A percentile compares a stretch with the other conserved stretches of the same genome.
Conservation (phyloP, 2,329 filamentous ascomycete species). For the Fusarium camptoceras region DNA sequence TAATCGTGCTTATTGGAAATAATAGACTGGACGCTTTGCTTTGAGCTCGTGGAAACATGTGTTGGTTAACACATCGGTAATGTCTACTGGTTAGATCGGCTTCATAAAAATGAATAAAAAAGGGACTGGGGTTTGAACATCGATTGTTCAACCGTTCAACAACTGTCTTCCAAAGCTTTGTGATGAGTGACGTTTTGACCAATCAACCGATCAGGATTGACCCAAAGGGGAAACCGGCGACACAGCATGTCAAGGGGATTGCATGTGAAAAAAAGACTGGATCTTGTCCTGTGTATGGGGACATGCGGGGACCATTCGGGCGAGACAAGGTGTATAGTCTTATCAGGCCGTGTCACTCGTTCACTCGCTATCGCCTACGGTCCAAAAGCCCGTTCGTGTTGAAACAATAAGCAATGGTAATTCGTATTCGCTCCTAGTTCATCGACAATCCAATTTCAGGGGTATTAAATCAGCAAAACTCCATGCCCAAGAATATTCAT, state of each 20-base stretch:
- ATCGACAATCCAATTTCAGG: conserved; percentile 7
- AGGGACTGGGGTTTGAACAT: conserved; percentile 14
- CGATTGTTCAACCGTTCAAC: conserved; percentile 17
- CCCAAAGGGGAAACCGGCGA: neutral
- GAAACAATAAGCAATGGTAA: neutral
- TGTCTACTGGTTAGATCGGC: conserved; percentile 49
- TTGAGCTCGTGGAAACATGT: conserved; percentile 20
- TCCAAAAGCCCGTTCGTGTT: too few relatives aligned
- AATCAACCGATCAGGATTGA: neutral
- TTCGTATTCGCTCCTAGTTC: neutral
- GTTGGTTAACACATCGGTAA: conserved; percentile 36
- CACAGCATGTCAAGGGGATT: neutral
- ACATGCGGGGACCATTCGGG: neutral
- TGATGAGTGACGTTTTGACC: neutral
- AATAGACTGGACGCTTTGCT: conserved; percentile 34
- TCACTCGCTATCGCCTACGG: neutral
- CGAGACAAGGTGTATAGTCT: neutral
- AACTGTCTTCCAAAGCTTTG: neutral
- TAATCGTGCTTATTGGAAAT: conserved; percentile 22
- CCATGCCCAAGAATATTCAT: conserved; percentile 56
- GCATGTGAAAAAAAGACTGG: too few relatives aligned
- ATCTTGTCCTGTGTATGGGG: too few relatives aligned
- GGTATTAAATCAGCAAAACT: conserved; percentile 55
- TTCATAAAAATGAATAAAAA: conserved; percentile 39
- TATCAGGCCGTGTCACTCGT: neutral